Percentiles rank a stretch among this genome's conserved stretches.
These are phyloP conservation scores for Cenchrus purpureus DNA, from an alignment of 176 grass and related monocot species.

Conservation along the genomic window DNA sequence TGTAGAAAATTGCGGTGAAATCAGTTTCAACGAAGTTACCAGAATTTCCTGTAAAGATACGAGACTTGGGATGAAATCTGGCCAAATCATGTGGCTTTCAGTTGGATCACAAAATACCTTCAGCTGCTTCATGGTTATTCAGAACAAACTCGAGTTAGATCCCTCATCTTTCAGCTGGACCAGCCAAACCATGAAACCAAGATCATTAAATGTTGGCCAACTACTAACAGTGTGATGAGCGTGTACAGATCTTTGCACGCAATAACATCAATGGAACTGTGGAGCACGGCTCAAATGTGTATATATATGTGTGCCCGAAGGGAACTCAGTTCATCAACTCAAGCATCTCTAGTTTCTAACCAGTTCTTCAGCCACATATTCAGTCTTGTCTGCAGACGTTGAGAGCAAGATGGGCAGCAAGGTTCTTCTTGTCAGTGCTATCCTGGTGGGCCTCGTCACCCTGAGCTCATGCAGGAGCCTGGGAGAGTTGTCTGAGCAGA, in stretches of 20 bases:
- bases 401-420: conserved; percentile 54
- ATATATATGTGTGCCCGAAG: conserved; percentile 39
- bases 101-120: not conserved
- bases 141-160: conserved; percentile 8
- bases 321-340: conserved; percentile 42
- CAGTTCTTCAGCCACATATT: conserved; percentile 35
- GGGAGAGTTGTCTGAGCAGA: conserved; percentile 56
- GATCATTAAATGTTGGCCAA: conserved; percentile 49
- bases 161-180: conserved; percentile 15
- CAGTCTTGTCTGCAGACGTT: conserved; percentile 22
- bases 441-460: conserved; percentile 59
- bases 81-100: not conserved
- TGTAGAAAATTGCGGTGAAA: not conserved
- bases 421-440: conserved; percentile 57
- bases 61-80: not conserved
- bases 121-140: not conserved
- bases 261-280: conserved; percentile 11
- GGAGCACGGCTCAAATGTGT: not conserved
- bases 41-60: not conserved
- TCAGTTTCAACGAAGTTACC: not conserved
- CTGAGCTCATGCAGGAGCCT: conserved; percentile 63
- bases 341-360: conserved; percentile 36
- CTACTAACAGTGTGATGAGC: conserved; percentile 41
- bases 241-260: conserved; percentile 17
- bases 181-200: conserved; percentile 30